Conservation (phyloP, 768 basidiomycete genomes). For the Auricularia sp. region DNA sequence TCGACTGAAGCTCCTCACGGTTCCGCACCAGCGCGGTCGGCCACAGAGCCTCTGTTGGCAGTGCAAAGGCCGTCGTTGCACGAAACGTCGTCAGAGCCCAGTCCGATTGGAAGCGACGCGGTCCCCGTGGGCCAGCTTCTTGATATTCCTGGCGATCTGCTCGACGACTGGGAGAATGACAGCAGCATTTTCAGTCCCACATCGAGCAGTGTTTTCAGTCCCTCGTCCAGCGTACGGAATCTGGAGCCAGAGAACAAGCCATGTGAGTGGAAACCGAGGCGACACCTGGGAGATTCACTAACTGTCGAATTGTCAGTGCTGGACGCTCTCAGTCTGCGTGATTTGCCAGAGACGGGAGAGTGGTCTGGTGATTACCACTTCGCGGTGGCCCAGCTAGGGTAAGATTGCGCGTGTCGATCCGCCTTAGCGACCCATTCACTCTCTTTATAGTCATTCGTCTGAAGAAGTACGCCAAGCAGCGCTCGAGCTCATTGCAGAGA, state of each 20-base stretch:
- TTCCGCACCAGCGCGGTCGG: neutral
- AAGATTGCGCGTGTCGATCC: neutral
- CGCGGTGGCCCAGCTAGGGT: neutral
- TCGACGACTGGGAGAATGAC: too few species aligned
- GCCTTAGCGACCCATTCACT: neutral
- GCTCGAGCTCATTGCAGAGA: too few species aligned
- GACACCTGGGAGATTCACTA: neutral
- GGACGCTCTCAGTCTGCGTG: neutral
- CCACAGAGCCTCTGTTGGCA: neutral
- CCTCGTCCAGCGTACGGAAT: too few species aligned
- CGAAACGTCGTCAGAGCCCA: neutral
- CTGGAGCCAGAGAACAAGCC: too few species aligned
- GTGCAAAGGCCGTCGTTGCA: neutral
- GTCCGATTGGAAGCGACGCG: too few species aligned
- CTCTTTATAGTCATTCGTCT: too few species aligned
- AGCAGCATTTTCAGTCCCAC: too few species aligned
- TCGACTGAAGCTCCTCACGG: neutral
- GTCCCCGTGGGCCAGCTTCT: too few species aligned
- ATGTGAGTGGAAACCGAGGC: too few species aligned
- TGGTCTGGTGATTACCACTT: neutral
- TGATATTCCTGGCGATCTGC: too few species aligned
- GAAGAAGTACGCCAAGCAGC: too few species aligned
- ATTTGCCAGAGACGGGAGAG: neutral
- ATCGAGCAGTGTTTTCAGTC: too few species aligned
- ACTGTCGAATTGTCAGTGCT: neutral